These are phyloP conservation scores for Monilinia laxa DNA, from an alignment of 2,329 filamentous ascomycete species.

Conservation along the genomic window DNA sequence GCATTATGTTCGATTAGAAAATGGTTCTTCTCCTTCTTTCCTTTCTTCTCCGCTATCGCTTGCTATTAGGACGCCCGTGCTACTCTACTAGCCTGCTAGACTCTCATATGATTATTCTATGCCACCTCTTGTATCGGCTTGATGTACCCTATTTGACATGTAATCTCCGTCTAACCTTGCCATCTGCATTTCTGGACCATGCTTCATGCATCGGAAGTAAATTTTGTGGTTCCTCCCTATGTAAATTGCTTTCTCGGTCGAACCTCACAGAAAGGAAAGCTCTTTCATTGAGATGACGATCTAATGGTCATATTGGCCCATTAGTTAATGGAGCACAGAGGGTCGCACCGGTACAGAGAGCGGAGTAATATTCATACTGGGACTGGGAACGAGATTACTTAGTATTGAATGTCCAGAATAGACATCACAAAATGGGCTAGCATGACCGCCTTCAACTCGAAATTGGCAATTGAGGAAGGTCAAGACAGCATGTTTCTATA, in stretches of 20 bases:
- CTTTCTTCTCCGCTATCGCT: background rate
- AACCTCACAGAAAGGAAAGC: slow-evolving; percentile 14
- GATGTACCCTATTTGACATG: slow-evolving; percentile 12
- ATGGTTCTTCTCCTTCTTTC: background rate
- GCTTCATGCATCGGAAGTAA: slow-evolving; percentile 10
- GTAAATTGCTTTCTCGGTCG: slow-evolving; percentile 19
- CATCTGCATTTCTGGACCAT: slow-evolving; percentile 18
- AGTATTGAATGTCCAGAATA: slow-evolving; percentile 3
- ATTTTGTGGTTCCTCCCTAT: slow-evolving; percentile 22
- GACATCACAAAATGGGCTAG: background rate
- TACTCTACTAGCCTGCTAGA: background rate
- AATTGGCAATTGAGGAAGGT: slow-evolving; percentile 13
- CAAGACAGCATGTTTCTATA: slow-evolving; percentile 13
- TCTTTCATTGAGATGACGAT: slow-evolving; percentile 20
- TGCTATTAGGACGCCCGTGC: background rate
- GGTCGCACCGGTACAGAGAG: slow-evolving; percentile 8
- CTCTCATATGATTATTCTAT: slow-evolving; percentile 17
- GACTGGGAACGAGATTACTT: slow-evolving; percentile 8
- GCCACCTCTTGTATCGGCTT: slow-evolving; percentile 6
- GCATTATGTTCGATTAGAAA: slow-evolving; percentile 3
- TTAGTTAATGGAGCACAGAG: slow-evolving; percentile 5
- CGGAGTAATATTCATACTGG: background rate
- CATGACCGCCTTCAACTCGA: slow-evolving; percentile 19
- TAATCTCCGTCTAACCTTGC: slow-evolving; percentile 24
- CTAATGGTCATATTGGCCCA: background rate